Percentiles rank a stretch among this genome's conserved stretches.
phyloP scores from a whole-genome alignment of 495 filamentous ascomycete species.

The Letharia columbiana region DNA sequence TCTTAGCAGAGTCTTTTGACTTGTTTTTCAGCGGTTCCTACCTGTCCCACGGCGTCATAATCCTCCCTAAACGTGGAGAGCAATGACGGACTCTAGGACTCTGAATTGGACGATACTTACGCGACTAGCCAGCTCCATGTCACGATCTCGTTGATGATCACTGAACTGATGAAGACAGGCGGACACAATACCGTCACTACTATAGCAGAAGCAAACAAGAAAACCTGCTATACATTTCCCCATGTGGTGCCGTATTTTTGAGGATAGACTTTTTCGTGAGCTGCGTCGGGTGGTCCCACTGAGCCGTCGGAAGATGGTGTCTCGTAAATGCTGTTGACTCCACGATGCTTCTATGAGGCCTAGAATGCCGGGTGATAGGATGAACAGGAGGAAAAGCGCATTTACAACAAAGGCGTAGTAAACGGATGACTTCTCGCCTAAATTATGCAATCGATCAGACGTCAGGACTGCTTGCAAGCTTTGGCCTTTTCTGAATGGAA shows the following conservation, averaged over 20 bases:
- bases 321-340: not conserved
- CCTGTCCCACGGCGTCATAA: slow-evolving; percentile 7
- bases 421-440: not conserved
- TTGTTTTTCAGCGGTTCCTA: not conserved
- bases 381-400: not conserved
- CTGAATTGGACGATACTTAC: not conserved
- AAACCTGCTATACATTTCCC: not conserved
- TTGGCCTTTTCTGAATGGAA: not conserved
- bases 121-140: slow-evolving; percentile 3
- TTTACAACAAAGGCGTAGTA: not conserved
- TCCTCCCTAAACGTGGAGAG: not conserved
- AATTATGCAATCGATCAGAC: not conserved
- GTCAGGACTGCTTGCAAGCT: not conserved
- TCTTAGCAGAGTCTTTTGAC: not conserved
- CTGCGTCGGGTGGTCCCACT: not conserved
- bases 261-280: not conserved
- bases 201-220: not conserved
- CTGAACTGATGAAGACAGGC: slow-evolving; percentile 1
- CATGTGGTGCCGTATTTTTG: not conserved
- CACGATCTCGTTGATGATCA: slow-evolving; percentile 4
- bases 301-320: slow-evolving; percentile 2
- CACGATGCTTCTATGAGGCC: not conserved
- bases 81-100: not conserved
- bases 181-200: not conserved
- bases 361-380: not conserved